Evolutionary conservation across 371 early-diverging fungal genomes (phyloP).

Genomic region (Rhizopus microsporus): DNA sequence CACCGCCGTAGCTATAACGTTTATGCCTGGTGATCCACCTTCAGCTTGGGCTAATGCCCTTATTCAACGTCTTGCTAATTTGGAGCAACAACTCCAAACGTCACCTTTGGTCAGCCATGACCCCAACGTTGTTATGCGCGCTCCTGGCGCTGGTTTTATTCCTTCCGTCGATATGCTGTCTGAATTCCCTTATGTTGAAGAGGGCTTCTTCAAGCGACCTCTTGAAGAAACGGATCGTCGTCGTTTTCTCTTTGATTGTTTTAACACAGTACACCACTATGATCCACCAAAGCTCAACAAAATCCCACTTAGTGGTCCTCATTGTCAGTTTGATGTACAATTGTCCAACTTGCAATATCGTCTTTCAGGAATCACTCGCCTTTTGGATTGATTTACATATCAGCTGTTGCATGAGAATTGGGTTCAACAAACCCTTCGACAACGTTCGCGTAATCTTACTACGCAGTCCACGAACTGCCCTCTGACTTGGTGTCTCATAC

Average conservation of each 20-base stretch:
- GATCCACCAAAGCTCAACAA: conserved; percentile 1
- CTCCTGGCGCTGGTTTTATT: not conserved
- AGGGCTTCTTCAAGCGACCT: not conserved
- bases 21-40: not conserved
- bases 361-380: conserved; percentile 13
- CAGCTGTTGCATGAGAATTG: not conserved
- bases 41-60: not conserved
- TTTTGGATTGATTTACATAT: conserved; percentile 4
- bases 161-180: not conserved
- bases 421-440: not conserved
- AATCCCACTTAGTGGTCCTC: not conserved
- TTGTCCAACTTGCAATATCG: conserved; percentile 19
- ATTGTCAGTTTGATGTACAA: conserved; percentile 8
- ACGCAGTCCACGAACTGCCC: not conserved
- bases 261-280: not conserved
- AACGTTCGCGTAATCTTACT: not conserved
- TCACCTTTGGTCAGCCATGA: not conserved
- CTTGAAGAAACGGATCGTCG: not conserved
- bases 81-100: not conserved
- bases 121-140: not conserved
- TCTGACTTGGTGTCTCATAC: conserved; percentile 1
- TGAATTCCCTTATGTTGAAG: not conserved
- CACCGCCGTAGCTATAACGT: conserved; percentile 1
- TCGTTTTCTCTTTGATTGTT: not conserved
- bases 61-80: not conserved